Base-by-base conservation (phyloP, 768 basidiomycete species). In the Cystobasidium ongulense region DNA sequence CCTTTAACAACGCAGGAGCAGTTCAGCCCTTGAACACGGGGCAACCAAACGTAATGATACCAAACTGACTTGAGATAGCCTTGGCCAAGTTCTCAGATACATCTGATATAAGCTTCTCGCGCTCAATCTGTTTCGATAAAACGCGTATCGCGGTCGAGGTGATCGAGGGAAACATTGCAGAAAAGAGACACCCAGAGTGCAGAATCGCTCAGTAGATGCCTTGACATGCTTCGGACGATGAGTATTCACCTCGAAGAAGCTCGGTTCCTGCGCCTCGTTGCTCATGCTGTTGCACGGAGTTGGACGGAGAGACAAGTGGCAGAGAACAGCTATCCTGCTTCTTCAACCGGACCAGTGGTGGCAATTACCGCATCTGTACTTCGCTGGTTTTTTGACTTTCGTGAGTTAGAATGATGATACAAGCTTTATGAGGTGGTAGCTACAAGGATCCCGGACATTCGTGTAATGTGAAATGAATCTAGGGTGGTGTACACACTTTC, bases 71-170 rank as follows among this genome's bases (percentile, higher is more conserved):
- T 29, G 65, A 43, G 27, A 67, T 67, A 15, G 52, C 29, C 10
- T 31, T 67, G 1, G 41, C 65, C 21, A 67, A 43, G 43, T 67
- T 67, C 65, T 67, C 43, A 29, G 65, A 46, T 13, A 67, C 36
- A n/a, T 67, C 39, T n/a, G 29, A 31, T 29, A 67, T 53, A 13
- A 67, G 65, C 65, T 67, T 67, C 43, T 67, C 65, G 39, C 65
- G 65, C 36, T 67, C 65, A 31, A 67, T 41, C 65, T 67, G 38
- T 10, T 25, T 27, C 27, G 62, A 11, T 17, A 38, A 3, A 61
- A 8, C 59, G 59, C 8, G 54, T n/a, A 27, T 31, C 17, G 35
- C 17, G 33, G 39, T 5, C 31, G 33, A 64, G 33, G 33, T 64
- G 63, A 36, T 33, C 33, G 35, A 64, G 33, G 39, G 35, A 38